Conservation (phyloP, 495 filamentous ascomycete genomes). For the Aspergillus haitiensis region DNA sequence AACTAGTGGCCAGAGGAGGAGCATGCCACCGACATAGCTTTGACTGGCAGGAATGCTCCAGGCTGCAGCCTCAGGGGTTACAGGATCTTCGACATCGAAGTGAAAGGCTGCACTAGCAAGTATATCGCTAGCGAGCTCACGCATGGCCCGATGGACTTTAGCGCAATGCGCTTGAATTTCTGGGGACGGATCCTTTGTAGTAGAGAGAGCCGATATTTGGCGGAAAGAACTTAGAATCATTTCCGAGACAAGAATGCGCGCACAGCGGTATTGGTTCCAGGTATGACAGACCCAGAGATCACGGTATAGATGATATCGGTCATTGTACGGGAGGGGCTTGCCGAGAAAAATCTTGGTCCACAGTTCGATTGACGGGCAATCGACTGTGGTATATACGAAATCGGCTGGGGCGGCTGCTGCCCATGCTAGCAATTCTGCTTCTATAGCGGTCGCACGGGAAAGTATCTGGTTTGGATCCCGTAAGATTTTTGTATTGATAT, state of each 20-base stretch:
- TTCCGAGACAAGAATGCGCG: slow-evolving; percentile 58
- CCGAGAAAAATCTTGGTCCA: slow-evolving; percentile 27
- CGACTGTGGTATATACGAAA: slow-evolving; percentile 35
- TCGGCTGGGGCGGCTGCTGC: slow-evolving; percentile 40
- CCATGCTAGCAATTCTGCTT: slow-evolving; percentile 51
- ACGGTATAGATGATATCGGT: slow-evolving; percentile 60
- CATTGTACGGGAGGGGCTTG: slow-evolving; percentile 44
- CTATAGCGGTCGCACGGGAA: slow-evolving; percentile 47
- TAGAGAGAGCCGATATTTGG: slow-evolving; percentile 14
- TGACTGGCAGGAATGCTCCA: slow-evolving; percentile 18
- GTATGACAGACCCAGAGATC: slow-evolving; percentile 57
- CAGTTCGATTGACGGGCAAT: slow-evolving; percentile 25
- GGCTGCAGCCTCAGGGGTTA: slow-evolving; percentile 11
- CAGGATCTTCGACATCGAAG: slow-evolving; percentile 30
- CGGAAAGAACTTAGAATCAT: slow-evolving; percentile 40
- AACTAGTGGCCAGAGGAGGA: slow-evolving; percentile 53
- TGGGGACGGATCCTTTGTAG: slow-evolving; percentile 23
- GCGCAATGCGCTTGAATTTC: slow-evolving; percentile 38
- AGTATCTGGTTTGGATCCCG: slow-evolving; percentile 48
- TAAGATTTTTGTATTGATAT: slow-evolving; percentile 37
- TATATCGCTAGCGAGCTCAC: slow-evolving; percentile 45
- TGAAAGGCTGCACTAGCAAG: slow-evolving; percentile 46
- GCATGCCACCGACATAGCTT: slow-evolving; percentile 42
- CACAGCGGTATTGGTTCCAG: slow-evolving; percentile 65
- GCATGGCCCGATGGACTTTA: slow-evolving; percentile 34